These are phyloP conservation scores for Amanita phalloides DNA, from an alignment of 768 basidiomycete genomes.

Conservation along the genomic window DNA sequence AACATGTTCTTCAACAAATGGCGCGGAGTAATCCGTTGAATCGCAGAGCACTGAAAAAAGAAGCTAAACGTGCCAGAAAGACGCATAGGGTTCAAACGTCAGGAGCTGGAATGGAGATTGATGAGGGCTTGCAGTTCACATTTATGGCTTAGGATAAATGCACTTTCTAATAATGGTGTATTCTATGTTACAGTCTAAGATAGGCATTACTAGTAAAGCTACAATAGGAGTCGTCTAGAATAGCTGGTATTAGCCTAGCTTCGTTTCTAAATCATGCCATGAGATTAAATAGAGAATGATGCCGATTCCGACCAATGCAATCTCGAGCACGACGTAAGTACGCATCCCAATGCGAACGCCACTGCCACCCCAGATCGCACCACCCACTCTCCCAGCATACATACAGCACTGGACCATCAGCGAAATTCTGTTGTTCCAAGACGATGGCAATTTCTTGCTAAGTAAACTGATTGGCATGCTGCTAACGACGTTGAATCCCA, in stretches of 20 bases:
- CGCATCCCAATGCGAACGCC: slow-evolving; percentile 51
- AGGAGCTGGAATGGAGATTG: slow-evolving; percentile 32
- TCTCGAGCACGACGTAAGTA: slow-evolving; percentile 47
- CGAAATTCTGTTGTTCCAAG: slow-evolving; percentile 48
- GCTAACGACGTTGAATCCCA: slow-evolving; percentile 66
- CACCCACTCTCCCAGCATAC: slow-evolving; percentile 52
- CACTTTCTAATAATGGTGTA: not conserved
- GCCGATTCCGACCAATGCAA: slow-evolving; percentile 50
- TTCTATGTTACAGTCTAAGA: not conserved
- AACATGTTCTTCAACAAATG: slow-evolving; percentile 34
- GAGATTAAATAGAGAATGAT: slow-evolving; percentile 39
- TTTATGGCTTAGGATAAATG: slow-evolving; percentile 27
- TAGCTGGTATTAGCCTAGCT: slow-evolving; percentile 33
- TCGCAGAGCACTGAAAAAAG: slow-evolving; percentile 48
- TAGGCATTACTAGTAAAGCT: no score
- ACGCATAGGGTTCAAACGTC: slow-evolving; percentile 25
- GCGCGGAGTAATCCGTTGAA: slow-evolving; percentile 48
- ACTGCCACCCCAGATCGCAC: slow-evolving; percentile 59
- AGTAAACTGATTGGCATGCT: slow-evolving; percentile 58
- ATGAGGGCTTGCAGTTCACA: slow-evolving; percentile 34
- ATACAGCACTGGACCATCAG: slow-evolving; percentile 62
- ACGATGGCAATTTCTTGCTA: slow-evolving; percentile 56
- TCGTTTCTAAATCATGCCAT: slow-evolving; percentile 58
- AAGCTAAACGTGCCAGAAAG: slow-evolving; percentile 52
- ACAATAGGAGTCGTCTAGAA: no score